Evolutionary conservation across 1,139 yeast species (phyloP).

Genomic region (Kodamaea derodonti): DNA sequence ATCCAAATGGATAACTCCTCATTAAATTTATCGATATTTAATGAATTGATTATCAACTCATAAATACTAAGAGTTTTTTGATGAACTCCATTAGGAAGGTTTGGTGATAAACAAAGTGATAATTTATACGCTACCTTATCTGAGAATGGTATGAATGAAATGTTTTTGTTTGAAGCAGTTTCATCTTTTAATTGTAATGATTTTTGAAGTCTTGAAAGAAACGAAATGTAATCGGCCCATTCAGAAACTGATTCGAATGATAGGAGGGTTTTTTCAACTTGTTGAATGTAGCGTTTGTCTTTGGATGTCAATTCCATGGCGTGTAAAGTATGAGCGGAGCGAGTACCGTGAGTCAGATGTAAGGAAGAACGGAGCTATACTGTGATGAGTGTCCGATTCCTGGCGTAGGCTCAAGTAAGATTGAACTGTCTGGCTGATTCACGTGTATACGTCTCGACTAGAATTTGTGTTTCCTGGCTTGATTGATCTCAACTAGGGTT

Average conservation of each 20-base stretch:
- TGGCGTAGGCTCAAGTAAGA: no score
- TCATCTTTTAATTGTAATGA: constrained; percentile 45
- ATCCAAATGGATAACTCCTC: constrained; percentile 66
- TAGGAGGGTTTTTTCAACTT: constrained; percentile 68
- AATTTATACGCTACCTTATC: constrained; percentile 46
- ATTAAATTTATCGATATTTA: constrained; percentile 52
- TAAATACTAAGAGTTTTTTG: constrained; percentile 81
- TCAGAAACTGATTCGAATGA: constrained; percentile 85
- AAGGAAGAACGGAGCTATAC: no score
- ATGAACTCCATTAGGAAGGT: constrained; percentile 92
- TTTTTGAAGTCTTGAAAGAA: constrained; percentile 72
- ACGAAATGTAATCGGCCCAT: constrained; percentile 98
- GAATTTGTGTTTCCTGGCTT: no score
- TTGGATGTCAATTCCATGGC: constrained; percentile 46
- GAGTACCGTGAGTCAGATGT: no score
- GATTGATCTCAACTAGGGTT: no score
- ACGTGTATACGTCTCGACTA: no score
- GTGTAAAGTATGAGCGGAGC: no score
- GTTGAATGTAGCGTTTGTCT: constrained; percentile 64
- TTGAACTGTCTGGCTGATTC: no score
- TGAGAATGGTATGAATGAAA: constrained; percentile 37
- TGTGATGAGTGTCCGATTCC: no score
- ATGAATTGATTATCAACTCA: constrained; percentile 58
- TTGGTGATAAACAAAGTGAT: constrained; percentile 68
- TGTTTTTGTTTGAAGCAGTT: constrained; percentile 36